Base-by-base conservation (phyloP, 176 grass and related monocot species). In the Thalia dealbata region DNA sequence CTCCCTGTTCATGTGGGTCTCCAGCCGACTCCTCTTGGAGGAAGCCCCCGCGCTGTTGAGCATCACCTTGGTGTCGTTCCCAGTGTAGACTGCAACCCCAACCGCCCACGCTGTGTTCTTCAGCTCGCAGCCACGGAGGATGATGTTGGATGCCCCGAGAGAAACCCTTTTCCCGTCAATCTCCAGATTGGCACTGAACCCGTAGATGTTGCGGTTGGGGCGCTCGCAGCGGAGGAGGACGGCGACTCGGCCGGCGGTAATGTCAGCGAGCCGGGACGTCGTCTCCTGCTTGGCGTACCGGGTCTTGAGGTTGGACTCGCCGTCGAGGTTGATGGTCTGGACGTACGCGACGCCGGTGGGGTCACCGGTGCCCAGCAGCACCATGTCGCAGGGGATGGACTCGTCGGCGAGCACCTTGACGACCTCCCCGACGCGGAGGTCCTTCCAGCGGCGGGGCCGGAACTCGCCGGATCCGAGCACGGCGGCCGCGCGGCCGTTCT, bases 51-150 rank as follows among this genome's bases (percentile, higher is more conserved):
- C 86, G 73, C 72, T 91, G 73, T 96, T 91, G 22, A 91, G 89
- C 91, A 96, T 96, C 75, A 91, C 91, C 76, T 96, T 96, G 22
- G 91, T 96, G 27, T 96, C 91, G 42, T 72, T 91, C 59, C 91
- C 91, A 21, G 83, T 79, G 75, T 96, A 96, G 10, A 96, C 88
- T 58, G 86, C 88, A 29, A 96, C 83, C n/a, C 92, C 92, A n/a
- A 96, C 64, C 0, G 83, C 71, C 92, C 88, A 96, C 14, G 76
- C 46, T 13, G 92, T 91, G 69, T 96, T 91, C 79, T 96, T 96
- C 52, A 96, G 82, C 82, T 91, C 92, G 72, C 88, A 96, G 6
- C 88, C 92, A 23, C 92, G 85, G 70, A 96, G 85, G 69, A 96
- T 83, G 69, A 96, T 86, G 78, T 96, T 96, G 76, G 85, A 79